A percentile compares a stretch with the other conserved stretches of the same genome.
Evolutionary conservation across 306 rosid species (phyloP).

Genomic region (Quercus mongolica): DNA sequence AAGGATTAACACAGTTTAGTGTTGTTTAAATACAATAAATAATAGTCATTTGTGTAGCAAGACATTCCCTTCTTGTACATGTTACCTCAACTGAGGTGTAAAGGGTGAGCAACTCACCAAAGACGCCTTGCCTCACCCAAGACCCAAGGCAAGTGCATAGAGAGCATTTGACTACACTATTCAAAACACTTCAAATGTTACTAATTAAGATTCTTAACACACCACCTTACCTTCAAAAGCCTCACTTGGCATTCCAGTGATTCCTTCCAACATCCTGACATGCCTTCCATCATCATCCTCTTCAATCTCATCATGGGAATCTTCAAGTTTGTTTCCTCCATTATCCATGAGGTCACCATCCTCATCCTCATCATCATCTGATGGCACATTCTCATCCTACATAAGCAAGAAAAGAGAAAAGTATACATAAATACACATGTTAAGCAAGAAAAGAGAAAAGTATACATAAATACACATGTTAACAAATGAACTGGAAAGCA

Average conservation of each 20-base stretch:
- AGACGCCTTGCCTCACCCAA: neutral
- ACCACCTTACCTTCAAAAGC: slow-evolving; percentile 54
- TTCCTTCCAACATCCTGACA: slow-evolving; percentile 58
- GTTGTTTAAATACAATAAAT: too few relatives aligned
- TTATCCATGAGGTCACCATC: slow-evolving; percentile 12
- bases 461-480: neutral
- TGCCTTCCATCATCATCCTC: slow-evolving; percentile 55
- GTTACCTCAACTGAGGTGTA: too few relatives aligned
- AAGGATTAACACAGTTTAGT: too few relatives aligned
- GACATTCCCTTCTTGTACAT: too few relatives aligned
- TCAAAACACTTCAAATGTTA: neutral
- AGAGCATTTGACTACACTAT: neutral
- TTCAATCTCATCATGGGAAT: slow-evolving; percentile 31
- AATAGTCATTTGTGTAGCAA: too few relatives aligned
- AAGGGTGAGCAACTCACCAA: too few relatives aligned
- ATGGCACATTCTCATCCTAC: slow-evolving; percentile 78
- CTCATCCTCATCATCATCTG: slow-evolving; percentile 76
- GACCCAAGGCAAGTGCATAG: neutral
- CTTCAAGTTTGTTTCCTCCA: slow-evolving; percentile 20
- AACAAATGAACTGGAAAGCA: neutral
- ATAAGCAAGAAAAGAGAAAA: neutral
- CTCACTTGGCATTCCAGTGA: slow-evolving; percentile 60
- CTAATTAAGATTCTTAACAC: neutral
- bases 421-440: too few relatives aligned
- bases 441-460: neutral